Base-by-base conservation (phyloP, 352 stramenopile genomes). In the Aphanomyces invadans region DNA sequence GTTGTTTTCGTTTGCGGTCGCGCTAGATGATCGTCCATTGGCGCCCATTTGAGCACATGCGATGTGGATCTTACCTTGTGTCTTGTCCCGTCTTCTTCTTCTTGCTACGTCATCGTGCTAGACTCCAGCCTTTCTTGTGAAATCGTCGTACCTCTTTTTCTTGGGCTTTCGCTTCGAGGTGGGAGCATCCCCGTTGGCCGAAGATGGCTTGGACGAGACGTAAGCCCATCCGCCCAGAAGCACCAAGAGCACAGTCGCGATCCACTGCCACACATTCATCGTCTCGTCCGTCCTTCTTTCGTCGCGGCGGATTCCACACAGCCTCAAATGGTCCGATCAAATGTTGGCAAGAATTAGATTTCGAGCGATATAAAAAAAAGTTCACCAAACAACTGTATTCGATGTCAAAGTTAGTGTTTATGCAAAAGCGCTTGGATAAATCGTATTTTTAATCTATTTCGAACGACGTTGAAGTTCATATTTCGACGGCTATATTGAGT, bases 91-190 rank as follows among this genome's bases (percentile, higher is more conserved):
- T 3, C 36, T 62, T 62, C 55, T 73, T 82, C 63, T 77, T 83
- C 63, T 68, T 63, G 31, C 49, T 54, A 62, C 54, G n/a, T n/a
- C n/a, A 11, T 23, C 17, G 31, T 23, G 39, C 25, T 28, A 60
- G 25, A 36, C 25, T 12, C 17, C 17, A 42, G 15, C 10, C 9
- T 28, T 29, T 36, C 3, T 11, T 19, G 5, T 39, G 25, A 9
- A 12, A 44, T 9, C 26, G 28, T 9, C n/a, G 23, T 29, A 62
- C 54, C 54, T 62, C 64, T 79, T 83, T 65, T 82, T 84, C 68
- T 82, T 83, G 65, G 21, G 62, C 53, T 73, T 73, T 42, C 80
- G 81, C 68, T 79, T 82, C 29, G 17, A 71, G 61, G 66, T 71
- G 9, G 49, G 5, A 4, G 28, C n/a, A 26, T 44, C 54, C 9